Evolutionary conservation across 2,329 filamentous ascomycete genomes (phyloP), one percentile per base, ranked within the genome.

Genomic region (Fusarium papillatum): DNA sequence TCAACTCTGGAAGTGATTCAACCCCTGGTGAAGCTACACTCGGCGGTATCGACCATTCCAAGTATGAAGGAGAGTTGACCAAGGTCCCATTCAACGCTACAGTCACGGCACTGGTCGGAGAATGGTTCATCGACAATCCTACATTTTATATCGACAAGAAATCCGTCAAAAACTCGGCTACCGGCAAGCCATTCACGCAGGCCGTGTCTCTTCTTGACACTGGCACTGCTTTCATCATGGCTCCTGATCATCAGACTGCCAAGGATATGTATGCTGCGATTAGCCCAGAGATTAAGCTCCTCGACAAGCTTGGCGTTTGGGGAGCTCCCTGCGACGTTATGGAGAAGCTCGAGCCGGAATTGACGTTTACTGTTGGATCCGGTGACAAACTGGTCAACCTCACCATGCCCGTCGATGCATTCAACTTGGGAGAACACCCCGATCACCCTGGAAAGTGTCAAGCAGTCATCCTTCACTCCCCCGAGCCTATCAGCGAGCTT

Each of bases 391-490:
- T 61, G 36, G 59, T 43, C 10, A 61, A 61, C 2, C 59, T 61
- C 13, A 61, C 59, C 13, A 61, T 61, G 59, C 22, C 59, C 2
- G 9, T 1, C 0, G 38, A 31, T 22, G 59, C 59, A 8, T 61
- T 61, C 17, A 61, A 61, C 38, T 8, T 61, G 38, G 59, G 59
- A 26, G 59, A 61, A 5, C 59, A 61, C 1, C 38, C 59, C 2
- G 36, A 17, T 9, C 38, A 61, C 19, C 59, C 59, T 1, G 75
- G 70, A 0, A 78, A 81, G 24, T 85, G 83, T 68, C 82, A 84
- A 73, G 80, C 76, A 10, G 74, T 84, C 3, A 82, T 84, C 50
- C 75, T 77, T 29, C 67, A 74, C 73, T 78, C 81, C 73, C 81
- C 60, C 0, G 55, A 74, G 19, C 61, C 64, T 1, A 62, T 78